Conservation (phyloP, 768 basidiomycete genomes). For the Naematelia encephala region DNA sequence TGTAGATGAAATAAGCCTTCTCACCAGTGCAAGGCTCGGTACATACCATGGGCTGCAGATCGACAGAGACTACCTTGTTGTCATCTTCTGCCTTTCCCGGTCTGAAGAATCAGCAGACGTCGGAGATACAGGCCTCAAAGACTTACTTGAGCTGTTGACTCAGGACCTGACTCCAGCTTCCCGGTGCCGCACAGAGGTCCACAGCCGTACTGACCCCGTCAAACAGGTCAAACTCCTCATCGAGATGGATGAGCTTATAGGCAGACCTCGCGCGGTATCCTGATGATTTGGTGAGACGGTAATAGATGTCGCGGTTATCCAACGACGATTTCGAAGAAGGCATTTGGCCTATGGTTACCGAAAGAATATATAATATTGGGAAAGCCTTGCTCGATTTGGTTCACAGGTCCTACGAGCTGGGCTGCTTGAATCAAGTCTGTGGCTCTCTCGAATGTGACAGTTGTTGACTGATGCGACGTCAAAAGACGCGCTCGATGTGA, state of each 20-base stretch:
- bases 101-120: conserved; percentile 2
- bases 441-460: no score
- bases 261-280: conserved; percentile 49
- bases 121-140: neutral
- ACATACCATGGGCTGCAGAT: conserved; percentile 45
- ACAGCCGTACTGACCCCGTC: conserved; percentile 44
- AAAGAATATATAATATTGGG: no score
- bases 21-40: neutral
- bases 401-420: no score
- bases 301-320: conserved; percentile 49
- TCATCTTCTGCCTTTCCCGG: conserved; percentile 12
- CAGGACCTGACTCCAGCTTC: conserved; percentile 53
- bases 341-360: no score
- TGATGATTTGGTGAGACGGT: conserved; percentile 43
- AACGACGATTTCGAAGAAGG: conserved; percentile 44
- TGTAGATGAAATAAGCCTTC: conserved; percentile 13
- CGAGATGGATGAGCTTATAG: conserved; percentile 48
- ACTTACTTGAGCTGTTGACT: conserved; percentile 48
- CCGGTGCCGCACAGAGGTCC: conserved; percentile 51
- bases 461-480: neutral
- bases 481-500: no score
- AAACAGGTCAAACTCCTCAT: conserved; percentile 50
- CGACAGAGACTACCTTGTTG: conserved; percentile 40
- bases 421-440: no score
- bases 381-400: no score